Percentiles rank a stretch among this genome's conserved stretches.
phyloP scores from a whole-genome alignment of 305 asterid species.

The Plantago lanceolata region DNA sequence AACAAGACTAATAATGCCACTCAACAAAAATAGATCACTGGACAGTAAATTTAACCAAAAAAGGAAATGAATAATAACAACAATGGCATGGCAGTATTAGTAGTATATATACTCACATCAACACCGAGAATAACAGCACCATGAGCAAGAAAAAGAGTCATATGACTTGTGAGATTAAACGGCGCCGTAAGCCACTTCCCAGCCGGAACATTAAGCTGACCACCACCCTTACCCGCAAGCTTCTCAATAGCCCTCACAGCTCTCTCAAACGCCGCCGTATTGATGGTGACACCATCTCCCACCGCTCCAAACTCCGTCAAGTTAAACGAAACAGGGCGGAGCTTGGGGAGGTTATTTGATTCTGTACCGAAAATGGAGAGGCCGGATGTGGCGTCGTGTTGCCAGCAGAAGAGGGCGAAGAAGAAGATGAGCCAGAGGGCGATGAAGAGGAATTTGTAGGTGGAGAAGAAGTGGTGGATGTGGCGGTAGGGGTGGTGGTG shows the following conservation, averaged over 20 bases:
- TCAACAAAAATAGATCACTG: conserved; percentile 8
- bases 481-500: conserved; percentile 9
- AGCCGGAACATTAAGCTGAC: conserved; percentile 86
- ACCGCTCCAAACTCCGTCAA: conserved; percentile 83
- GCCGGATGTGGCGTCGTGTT: conserved; percentile 45
- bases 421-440: conserved; percentile 47
- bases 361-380: conserved; percentile 43
- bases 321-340: conserved; percentile 58
- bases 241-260: conserved; percentile 65
- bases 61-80: conserved; percentile 1
- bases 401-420: conserved; percentile 54
- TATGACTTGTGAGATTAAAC: conserved; percentile 80
- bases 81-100: background rate
- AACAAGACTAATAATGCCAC: too few relatives aligned
- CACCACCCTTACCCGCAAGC: conserved; percentile 70
- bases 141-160: conserved; percentile 83
- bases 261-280: conserved; percentile 72
- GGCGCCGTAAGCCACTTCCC: conserved; percentile 91
- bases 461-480: conserved; percentile 47
- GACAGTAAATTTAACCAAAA: conserved; percentile 15
- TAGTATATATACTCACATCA: conserved; percentile 54
- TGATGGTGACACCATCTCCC: conserved; percentile 76
- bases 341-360: conserved; percentile 37
- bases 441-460: conserved; percentile 43
- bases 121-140: conserved; percentile 77